A percentile compares a stretch with the other conserved stretches of the same genome.
These are phyloP conservation scores for Fusarium falciforme DNA, from an alignment of 2,329 filamentous ascomycete genomes.

Conservation along the genomic window DNA sequence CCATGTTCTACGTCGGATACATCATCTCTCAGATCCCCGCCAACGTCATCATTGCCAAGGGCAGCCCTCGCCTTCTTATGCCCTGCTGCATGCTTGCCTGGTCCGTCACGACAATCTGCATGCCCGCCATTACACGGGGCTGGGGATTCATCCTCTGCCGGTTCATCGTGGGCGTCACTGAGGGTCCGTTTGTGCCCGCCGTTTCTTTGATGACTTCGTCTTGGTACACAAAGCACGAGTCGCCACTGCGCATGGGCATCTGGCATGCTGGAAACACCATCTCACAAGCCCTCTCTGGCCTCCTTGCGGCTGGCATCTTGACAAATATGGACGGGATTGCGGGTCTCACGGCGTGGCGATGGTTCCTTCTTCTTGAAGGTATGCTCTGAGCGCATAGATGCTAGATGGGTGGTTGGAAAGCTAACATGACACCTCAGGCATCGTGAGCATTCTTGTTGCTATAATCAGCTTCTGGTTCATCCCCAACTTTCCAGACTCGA, in stretches of 20 bases:
- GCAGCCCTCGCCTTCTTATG: slow-evolving; percentile 49
- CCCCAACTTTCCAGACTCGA: slow-evolving; percentile 49
- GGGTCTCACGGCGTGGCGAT: slow-evolving; percentile 53
- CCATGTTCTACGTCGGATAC: slow-evolving; percentile 59
- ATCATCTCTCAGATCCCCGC: slow-evolving; percentile 59
- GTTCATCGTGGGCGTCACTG: slow-evolving; percentile 47
- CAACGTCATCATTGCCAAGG: slow-evolving; percentile 58
- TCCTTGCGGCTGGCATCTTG: slow-evolving; percentile 57
- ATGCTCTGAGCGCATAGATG: background rate
- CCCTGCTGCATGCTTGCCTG: slow-evolving; percentile 56
- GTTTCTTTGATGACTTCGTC: slow-evolving; percentile 57
- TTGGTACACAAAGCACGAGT: slow-evolving; percentile 60
- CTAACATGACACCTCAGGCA: slow-evolving; percentile 18
- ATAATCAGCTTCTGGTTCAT: slow-evolving; percentile 49
- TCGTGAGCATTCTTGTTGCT: slow-evolving; percentile 48
- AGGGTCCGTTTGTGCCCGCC: slow-evolving; percentile 58
- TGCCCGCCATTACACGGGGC: slow-evolving; percentile 52
- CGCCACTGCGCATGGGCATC: slow-evolving; percentile 56
- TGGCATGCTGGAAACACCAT: slow-evolving; percentile 59
- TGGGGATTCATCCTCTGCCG: slow-evolving; percentile 48
- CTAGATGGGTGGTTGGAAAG: accelerated
- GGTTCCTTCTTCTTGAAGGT: slow-evolving; percentile 55
- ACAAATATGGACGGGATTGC: slow-evolving; percentile 55
- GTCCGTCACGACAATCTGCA: slow-evolving; percentile 56
- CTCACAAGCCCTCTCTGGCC: slow-evolving; percentile 56